phyloP scores from a whole-genome alignment of 78 protist species.

The Dictyostelium firmibasis region DNA sequence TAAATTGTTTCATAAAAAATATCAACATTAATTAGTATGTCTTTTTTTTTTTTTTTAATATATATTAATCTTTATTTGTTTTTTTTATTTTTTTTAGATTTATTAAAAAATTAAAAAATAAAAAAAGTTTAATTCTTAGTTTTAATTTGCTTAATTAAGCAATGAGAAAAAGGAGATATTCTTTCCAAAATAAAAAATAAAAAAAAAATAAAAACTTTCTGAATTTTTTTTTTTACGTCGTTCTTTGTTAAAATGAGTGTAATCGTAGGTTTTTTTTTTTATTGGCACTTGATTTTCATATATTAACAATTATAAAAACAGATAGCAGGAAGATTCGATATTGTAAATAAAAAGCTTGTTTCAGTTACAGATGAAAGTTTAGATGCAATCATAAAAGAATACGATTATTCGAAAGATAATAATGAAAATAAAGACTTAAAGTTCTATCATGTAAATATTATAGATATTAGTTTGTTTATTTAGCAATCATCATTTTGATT shows the following conservation, averaged over 20 bases:
- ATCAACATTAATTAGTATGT: no score
- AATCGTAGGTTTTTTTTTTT: neutral
- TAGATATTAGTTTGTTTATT: neutral
- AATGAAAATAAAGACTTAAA: neutral
- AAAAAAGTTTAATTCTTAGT: no score
- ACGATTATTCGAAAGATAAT: neutral
- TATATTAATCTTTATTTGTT: no score
- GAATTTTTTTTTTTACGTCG: neutral
- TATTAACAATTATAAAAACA: neutral
- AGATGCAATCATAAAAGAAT: neutral
- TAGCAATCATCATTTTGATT: no score
- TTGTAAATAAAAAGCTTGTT: slow-evolving; percentile 7
- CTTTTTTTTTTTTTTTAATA: no score
- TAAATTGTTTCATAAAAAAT: no score
- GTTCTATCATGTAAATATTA: neutral
- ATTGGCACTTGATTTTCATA: neutral
- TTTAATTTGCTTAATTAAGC: no score
- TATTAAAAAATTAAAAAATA: no score
- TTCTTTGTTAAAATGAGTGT: neutral
- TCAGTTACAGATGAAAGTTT: neutral
- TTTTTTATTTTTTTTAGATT: no score
- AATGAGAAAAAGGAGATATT: no score
- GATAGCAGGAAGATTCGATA: slow-evolving; percentile 68
- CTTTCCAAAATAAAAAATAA: no score
- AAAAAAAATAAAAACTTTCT: neutral